These are phyloP conservation scores for Datura wrightii DNA, from an alignment of 257 asterid species.

Conservation along the genomic window DNA sequence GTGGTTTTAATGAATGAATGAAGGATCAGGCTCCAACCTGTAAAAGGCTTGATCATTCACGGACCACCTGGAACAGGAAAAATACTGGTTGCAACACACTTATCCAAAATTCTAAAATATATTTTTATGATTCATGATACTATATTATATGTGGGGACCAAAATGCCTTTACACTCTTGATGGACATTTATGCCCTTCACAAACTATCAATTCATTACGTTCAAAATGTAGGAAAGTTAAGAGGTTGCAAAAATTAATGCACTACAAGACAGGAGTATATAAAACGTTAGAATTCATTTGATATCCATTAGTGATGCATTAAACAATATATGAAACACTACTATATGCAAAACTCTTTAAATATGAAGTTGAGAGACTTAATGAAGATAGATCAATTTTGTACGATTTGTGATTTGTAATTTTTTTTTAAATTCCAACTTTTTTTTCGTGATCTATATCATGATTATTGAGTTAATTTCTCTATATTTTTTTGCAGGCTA, in stretches of 20 bases:
- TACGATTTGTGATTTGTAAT: neutral
- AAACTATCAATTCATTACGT: too few species aligned
- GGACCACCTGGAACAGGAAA: neutral
- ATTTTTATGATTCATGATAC: too few species aligned
- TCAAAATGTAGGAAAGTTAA: too few species aligned
- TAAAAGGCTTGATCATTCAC: neutral
- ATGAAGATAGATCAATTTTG: neutral
- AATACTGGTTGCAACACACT: neutral
- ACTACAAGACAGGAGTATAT: too few species aligned
- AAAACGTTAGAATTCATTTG: neutral
- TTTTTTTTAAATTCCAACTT: neutral
- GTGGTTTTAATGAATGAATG: neutral
- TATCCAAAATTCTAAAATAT: neutral
- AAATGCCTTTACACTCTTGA: too few species aligned
- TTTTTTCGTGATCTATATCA: neutral
- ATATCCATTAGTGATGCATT: neutral
- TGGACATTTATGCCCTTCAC: too few species aligned
- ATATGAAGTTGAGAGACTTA: neutral
- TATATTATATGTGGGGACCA: too few species aligned
- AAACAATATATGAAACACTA: neutral
- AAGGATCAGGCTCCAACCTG: neutral
- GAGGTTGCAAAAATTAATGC: too few species aligned
- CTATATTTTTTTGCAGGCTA: neutral
- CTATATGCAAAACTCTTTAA: neutral
- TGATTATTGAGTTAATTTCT: neutral